Conservation (phyloP, 257 asterid species). For the Capsicum rhomboideum region DNA sequence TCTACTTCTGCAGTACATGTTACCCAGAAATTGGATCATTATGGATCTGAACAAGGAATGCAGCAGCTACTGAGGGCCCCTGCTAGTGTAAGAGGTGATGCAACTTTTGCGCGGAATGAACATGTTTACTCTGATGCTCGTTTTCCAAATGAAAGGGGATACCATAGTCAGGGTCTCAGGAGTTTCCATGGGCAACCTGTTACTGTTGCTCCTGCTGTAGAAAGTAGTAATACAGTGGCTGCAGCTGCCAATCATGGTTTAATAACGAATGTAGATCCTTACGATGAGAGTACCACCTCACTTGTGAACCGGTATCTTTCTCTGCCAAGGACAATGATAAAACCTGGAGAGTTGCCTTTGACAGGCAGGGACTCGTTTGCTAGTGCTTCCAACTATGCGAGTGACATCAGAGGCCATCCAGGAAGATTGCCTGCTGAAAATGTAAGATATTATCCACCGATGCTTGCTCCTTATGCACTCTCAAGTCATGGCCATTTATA, state of each 20-base stretch:
- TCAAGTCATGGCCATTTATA: slow-evolving; percentile 15
- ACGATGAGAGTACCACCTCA: slow-evolving; percentile 51
- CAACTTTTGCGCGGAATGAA: slow-evolving; percentile 17
- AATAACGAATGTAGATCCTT: slow-evolving; percentile 29
- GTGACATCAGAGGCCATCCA: slow-evolving; percentile 4
- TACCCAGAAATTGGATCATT: background rate
- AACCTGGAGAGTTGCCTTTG: slow-evolving; percentile 18
- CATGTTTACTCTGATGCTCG: slow-evolving; percentile 12
- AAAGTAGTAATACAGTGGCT: slow-evolving; percentile 6
- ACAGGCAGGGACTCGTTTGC: slow-evolving; percentile 19
- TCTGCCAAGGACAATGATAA: slow-evolving; percentile 20
- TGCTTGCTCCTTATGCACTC: slow-evolving; percentile 16
- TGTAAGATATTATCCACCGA: slow-evolving; percentile 20
- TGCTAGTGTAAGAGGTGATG: background rate
- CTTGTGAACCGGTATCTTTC: slow-evolving; percentile 61
- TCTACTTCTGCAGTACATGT: slow-evolving; percentile 6
- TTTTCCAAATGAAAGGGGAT: slow-evolving; percentile 46
- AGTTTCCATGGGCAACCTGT: slow-evolving; percentile 18
- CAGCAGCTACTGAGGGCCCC: slow-evolving; percentile 30
- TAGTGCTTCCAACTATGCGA: slow-evolving; percentile 16
- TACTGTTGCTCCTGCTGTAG: background rate
- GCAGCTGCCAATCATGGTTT: slow-evolving; percentile 11
- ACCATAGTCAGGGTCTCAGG: slow-evolving; percentile 46
- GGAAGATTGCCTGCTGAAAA: slow-evolving; percentile 17
- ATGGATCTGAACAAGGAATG: slow-evolving; percentile 18